Evolutionary conservation across 257 asterid genomes (phyloP).

Genomic region (Fraxinus americana): DNA sequence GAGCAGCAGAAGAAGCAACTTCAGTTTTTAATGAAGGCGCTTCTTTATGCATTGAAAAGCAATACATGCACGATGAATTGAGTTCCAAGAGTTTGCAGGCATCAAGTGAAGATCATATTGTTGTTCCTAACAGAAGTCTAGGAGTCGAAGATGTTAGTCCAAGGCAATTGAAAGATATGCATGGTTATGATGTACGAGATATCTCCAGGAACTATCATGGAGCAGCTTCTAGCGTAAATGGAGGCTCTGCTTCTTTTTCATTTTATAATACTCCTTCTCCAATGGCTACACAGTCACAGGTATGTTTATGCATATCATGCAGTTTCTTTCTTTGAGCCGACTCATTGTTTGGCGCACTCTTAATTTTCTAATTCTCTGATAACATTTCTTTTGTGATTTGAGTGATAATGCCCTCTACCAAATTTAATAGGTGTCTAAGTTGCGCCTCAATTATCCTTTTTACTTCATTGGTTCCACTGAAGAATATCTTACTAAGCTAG

Average conservation of each 20-base stretch:
- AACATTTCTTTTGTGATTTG: no score
- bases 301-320: slow-evolving; percentile 32
- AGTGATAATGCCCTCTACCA: neutral
- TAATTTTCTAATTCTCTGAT: neutral
- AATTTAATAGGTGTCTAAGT: neutral
- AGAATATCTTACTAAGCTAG: neutral
- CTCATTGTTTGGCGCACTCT: slow-evolving; percentile 17
- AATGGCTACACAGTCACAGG: slow-evolving; percentile 75
- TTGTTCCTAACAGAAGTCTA: slow-evolving; percentile 44
- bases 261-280: slow-evolving; percentile 83
- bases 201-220: slow-evolving; percentile 65
- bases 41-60: slow-evolving; percentile 70
- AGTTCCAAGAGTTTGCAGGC: slow-evolving; percentile 51
- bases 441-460: neutral
- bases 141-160: slow-evolving; percentile 76
- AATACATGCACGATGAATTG: slow-evolving; percentile 52
- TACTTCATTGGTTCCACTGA: neutral
- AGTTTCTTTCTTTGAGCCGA: slow-evolving; percentile 28
- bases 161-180: slow-evolving; percentile 55
- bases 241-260: slow-evolving; percentile 55
- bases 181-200: slow-evolving; percentile 65
- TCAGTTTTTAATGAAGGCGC: slow-evolving; percentile 83
- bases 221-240: slow-evolving; percentile 48
- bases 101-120: slow-evolving; percentile 51
- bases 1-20: slow-evolving; percentile 93